Conservation (phyloP, 108 stramenopile genomes). For the Cylindrotheca fusiformis region DNA sequence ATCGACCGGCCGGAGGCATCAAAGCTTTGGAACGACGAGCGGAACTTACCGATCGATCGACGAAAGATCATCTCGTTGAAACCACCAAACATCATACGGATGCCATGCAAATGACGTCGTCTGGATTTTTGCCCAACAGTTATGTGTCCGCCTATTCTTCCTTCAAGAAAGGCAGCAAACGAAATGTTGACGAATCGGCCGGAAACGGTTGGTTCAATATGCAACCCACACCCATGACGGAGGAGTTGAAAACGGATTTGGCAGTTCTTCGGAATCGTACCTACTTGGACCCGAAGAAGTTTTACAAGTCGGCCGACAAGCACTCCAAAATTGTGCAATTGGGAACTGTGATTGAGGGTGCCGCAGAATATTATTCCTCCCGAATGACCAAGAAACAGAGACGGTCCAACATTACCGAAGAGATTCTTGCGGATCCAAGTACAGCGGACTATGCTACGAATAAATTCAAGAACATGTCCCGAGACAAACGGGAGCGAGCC, state of each 20-base stretch:
- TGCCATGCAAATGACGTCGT: slow-evolving; percentile 10
- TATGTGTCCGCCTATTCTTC: slow-evolving; percentile 37
- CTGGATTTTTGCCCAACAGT: slow-evolving; percentile 14
- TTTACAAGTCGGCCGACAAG: slow-evolving; percentile 91
- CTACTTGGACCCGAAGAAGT: slow-evolving; percentile 94
- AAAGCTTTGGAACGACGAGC: slow-evolving; percentile 43
- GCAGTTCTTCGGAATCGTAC: slow-evolving; percentile 81
- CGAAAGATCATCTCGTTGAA: slow-evolving; percentile 27
- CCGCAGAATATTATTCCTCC: slow-evolving; percentile 75
- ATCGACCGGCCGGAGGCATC: slow-evolving; percentile 27
- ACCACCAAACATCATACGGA: slow-evolving; percentile 23
- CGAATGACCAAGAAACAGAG: slow-evolving; percentile 88
- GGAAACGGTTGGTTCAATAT: slow-evolving; percentile 81
- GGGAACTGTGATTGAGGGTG: slow-evolving; percentile 92
- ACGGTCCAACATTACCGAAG: slow-evolving; percentile 81
- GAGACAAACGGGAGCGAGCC: slow-evolving; percentile 36
- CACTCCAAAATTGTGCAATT: slow-evolving; percentile 40
- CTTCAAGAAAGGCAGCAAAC: slow-evolving; percentile 45
- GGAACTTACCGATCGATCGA: slow-evolving; percentile 35
- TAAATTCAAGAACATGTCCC: slow-evolving; percentile 68
- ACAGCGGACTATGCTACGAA: slow-evolving; percentile 49
- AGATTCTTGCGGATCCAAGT: slow-evolving; percentile 82
- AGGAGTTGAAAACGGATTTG: slow-evolving; percentile 56
- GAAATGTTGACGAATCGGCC: slow-evolving; percentile 41
- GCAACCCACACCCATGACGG: slow-evolving; percentile 55